A percentile compares a stretch with the other conserved stretches of the same genome.
phyloP scores from a whole-genome alignment of 225 moss, liverwort and hornwort species.

The Pseudoscleropodium purum region DNA sequence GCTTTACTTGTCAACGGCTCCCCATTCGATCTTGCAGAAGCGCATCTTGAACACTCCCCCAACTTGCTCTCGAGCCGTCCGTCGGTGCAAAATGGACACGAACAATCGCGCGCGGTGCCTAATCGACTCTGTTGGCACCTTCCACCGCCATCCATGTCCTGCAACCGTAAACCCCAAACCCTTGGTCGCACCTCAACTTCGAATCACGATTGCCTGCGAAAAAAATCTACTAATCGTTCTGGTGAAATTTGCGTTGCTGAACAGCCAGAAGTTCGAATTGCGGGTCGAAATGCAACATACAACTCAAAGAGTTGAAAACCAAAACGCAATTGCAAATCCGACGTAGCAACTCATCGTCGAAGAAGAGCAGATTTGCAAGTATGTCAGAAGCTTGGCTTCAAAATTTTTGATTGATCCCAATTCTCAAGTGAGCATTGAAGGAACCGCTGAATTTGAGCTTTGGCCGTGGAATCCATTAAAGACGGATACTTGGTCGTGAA shows the following conservation, averaged over 20 bases:
- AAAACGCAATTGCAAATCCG: background rate
- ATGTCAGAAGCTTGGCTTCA: background rate
- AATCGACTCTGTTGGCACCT: constrained; percentile 29
- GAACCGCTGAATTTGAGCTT: background rate
- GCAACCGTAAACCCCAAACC: constrained; percentile 5
- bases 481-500: background rate
- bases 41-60: constrained; percentile 23
- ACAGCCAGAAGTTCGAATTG: background rate
- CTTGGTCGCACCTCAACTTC: background rate
- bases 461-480: background rate
- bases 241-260: background rate
- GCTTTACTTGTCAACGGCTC: background rate
- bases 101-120: constrained; percentile 2
- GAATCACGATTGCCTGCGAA: background rate
- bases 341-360: background rate
- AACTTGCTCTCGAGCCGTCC: constrained; percentile 10
- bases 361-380: background rate
- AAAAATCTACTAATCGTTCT: background rate
- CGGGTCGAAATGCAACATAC: background rate
- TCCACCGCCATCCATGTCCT: constrained; percentile 52
- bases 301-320: background rate
- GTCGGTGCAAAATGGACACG: constrained; percentile 38
- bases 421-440: background rate
- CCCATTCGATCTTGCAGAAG: background rate
- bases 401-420: background rate